Percentiles rank a stretch among this genome's conserved stretches.
Conservation (phyloP, 1,139 yeast genomes). For the Zygotorulaspora mrakii region DNA sequence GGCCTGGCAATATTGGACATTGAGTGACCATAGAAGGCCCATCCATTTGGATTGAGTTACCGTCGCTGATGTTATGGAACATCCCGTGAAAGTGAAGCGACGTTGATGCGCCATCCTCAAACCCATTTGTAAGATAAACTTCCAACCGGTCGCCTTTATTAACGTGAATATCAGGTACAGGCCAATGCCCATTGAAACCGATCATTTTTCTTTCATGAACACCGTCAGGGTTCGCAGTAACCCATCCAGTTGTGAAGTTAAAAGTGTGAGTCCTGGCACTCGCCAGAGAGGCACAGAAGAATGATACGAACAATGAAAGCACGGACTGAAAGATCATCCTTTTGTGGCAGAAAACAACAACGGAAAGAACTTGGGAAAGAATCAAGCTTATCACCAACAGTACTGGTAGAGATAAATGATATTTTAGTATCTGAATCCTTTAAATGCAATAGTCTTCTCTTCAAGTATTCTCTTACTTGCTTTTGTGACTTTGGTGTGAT, state of each 20-base stretch:
- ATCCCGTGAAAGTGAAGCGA: conserved; percentile 76
- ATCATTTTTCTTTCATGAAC: conserved; percentile 46
- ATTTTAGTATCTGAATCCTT: no score
- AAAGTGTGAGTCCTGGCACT: conserved; percentile 49
- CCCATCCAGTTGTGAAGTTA: conserved; percentile 53
- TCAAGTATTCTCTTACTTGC: no score
- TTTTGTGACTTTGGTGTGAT: no score
- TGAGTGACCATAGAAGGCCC: conserved; percentile 77
- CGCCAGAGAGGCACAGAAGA: conserved; percentile 7
- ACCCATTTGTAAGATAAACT: conserved; percentile 55
- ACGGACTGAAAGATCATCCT: conserved; percentile 2
- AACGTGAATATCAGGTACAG: conserved; percentile 66
- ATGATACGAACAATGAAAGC: conserved; percentile 5
- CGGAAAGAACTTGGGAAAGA: neutral
- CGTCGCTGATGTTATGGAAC: conserved; percentile 50
- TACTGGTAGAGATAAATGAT: no score
- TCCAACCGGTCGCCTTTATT: conserved; percentile 59
- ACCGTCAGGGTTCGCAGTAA: conserved; percentile 66
- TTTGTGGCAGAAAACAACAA: neutral
- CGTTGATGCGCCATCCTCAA: conserved; percentile 44
- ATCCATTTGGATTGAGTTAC: conserved; percentile 55
- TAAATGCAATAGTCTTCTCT: no score
- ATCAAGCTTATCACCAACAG: no score
- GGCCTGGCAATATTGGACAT: conserved; percentile 71
- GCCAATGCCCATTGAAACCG: conserved; percentile 71